Evolutionary conservation across 805 yeast species (phyloP), one percentile per base, ranked within the genome.

Genomic region (Candida coleopterorum): DNA sequence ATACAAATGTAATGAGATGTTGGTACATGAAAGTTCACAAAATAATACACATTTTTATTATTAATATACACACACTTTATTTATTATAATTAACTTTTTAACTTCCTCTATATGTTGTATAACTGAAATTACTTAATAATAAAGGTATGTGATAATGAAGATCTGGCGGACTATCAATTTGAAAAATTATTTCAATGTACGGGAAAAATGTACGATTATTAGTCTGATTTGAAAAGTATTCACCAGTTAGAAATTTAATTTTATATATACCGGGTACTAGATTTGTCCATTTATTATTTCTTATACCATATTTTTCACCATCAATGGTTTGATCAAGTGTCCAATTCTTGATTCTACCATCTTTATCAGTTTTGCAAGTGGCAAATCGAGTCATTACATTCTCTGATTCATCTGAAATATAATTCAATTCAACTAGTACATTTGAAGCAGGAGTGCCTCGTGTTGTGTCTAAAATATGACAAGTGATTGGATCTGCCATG

Each of bases 71-170:
- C 8, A 8, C 9, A 20, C 10, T 33, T 33, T 18, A 20, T 6
- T 6, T 20, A 20, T 20, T n/a, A 20, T 9, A 20, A 20, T 20
- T 20, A 20, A 20, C 22, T 20, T 6, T 20, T 32, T 24, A 82
- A 52, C 85, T 77, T 2, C 97, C 97, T 39, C 97, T 73, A 63
- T 89, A 89, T 0, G 97, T 89, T 5, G 95, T 77, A 62, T 88
- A 89, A 23, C 95, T 82, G 60, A 82, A 86, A 53, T 86, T 86
- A 29, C 95, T 79, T 40, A 89, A 64, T 37, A 89, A 70, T 43
- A 89, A 62, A 0, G 97, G 97, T 37, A 89, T 82, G 55, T 89
- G 97, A 59, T 87, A 89, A 56, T 89, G 97, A 25, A 75, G 64
- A 41, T 81, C 86, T 0, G 86, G 81, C 0, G 84, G 83, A 44